Evolutionary conservation across 495 filamentous ascomycete species (phyloP).

Genomic region (Stereocaulon alpinum): DNA sequence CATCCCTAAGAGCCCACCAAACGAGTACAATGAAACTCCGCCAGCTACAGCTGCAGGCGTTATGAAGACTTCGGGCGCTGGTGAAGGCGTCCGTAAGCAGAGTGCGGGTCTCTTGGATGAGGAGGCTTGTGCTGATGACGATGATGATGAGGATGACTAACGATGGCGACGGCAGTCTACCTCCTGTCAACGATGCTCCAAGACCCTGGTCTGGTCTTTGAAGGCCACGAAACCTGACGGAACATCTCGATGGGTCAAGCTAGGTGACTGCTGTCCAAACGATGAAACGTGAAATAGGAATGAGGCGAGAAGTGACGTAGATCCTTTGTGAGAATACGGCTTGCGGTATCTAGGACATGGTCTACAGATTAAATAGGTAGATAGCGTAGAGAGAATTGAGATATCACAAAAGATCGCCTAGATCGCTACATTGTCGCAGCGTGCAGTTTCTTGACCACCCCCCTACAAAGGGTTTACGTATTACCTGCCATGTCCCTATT

Average conservation of each 20-base stretch:
- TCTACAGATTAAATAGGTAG: too few relatives aligned
- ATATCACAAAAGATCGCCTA: too few relatives aligned
- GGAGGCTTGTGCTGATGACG: slow-evolving; percentile 36
- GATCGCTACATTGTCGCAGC: too few relatives aligned
- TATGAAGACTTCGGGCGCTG: slow-evolving; percentile 31
- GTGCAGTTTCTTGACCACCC: too few relatives aligned
- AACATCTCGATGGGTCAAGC: slow-evolving; percentile 33
- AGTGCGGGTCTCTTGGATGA: slow-evolving; percentile 32
- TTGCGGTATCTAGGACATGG: background rate
- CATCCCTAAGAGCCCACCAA: slow-evolving; percentile 34
- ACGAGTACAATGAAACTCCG: slow-evolving; percentile 32
- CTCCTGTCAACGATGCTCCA: slow-evolving; percentile 27
- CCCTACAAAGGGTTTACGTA: too few relatives aligned
- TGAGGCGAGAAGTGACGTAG: background rate
- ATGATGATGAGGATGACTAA: slow-evolving; percentile 43
- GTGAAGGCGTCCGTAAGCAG: slow-evolving; percentile 34
- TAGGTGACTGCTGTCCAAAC: slow-evolving; percentile 32
- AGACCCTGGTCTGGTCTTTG: too few relatives aligned
- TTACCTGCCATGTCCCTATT: too few relatives aligned
- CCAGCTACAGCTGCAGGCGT: slow-evolving; percentile 27
- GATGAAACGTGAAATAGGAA: background rate
- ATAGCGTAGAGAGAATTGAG: too few relatives aligned
- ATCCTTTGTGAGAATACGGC: background rate
- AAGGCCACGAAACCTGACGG: background rate
- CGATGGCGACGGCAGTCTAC: slow-evolving; percentile 30